Percentiles rank a stretch among this genome's conserved stretches.
These are phyloP conservation scores for Trypethelium eluteriae DNA, from an alignment of 495 filamentous ascomycete genomes.

Conservation along the genomic window DNA sequence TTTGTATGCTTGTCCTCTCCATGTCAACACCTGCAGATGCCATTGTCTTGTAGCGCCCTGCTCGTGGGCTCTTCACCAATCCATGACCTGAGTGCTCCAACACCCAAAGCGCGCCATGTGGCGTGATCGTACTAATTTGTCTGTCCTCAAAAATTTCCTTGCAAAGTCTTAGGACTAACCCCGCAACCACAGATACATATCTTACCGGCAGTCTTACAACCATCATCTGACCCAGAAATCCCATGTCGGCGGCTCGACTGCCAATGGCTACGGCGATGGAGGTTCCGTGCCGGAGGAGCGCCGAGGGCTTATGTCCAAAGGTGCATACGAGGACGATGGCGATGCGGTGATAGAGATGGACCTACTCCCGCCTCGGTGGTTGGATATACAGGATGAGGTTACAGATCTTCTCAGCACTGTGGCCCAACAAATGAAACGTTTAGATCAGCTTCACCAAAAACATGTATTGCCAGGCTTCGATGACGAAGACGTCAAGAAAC, in stretches of 20 bases:
- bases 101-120: conserved; percentile 59
- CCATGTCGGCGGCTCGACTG: conserved; percentile 52
- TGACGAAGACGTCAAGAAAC: conserved; percentile 75
- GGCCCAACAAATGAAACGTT: conserved; percentile 67
- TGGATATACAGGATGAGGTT: conserved; percentile 90
- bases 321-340: conserved; percentile 74
- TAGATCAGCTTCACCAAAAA: conserved; percentile 92
- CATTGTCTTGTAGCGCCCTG: not conserved
- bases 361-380: conserved; percentile 87
- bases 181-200: conserved; percentile 66
- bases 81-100: not conserved
- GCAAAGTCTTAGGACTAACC: not conserved
- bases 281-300: conserved; percentile 64
- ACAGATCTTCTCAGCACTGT: conserved; percentile 73
- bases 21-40: not conserved
- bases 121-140: conserved; percentile 99
- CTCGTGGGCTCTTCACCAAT: not conserved
- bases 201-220: conserved; percentile 95
- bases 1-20: not conserved
- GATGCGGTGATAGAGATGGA: conserved; percentile 99
- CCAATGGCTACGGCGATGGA: conserved; percentile 66
- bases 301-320: conserved; percentile 73
- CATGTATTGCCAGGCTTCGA: conserved; percentile 95
- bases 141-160: conserved; percentile 30
- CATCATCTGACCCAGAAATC: conserved; percentile 87